A percentile compares a stretch with the other conserved stretches of the same genome.
These are phyloP conservation scores for Spongiforma sp. DNA, from an alignment of 1,284 basidiomycete species.

Conservation along the genomic window DNA sequence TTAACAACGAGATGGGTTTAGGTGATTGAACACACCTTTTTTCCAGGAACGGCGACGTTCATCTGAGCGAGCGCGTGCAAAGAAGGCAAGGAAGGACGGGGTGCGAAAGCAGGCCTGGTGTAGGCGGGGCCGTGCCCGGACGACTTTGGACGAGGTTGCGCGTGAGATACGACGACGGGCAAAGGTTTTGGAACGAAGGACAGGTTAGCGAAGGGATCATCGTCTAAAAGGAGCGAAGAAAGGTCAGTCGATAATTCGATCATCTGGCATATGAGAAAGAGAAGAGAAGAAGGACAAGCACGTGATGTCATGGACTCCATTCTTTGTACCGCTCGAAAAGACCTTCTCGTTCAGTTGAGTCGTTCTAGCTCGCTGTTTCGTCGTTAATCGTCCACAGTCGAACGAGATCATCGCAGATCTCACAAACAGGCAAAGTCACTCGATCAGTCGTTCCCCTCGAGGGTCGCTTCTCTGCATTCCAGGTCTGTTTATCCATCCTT, in stretches of 20 bases:
- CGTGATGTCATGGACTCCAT: constrained; percentile 3
- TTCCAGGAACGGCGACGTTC: constrained; percentile 51
- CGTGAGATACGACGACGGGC: constrained; percentile 15
- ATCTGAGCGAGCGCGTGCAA: constrained; percentile 61
- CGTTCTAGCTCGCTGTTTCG: no score
- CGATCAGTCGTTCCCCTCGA: constrained; percentile 31
- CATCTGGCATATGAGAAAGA: neutral
- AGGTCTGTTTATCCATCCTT: constrained; percentile 38
- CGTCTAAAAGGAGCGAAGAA: constrained; percentile 52
- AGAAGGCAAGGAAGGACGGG: constrained; percentile 71
- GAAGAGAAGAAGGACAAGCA: constrained; percentile 13
- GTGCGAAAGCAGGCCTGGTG: constrained; percentile 60
- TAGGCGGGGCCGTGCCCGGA: constrained; percentile 52
- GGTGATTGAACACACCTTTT: no score
- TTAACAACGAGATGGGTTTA: no score
- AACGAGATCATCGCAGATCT: constrained; percentile 42
- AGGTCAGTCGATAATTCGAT: no score
- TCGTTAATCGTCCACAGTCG: constrained; percentile 35
- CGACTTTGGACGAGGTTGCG: constrained; percentile 38
- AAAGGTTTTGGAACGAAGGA: constrained; percentile 22
- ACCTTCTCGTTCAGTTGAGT: constrained; percentile 37
- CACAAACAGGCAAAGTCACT: constrained; percentile 37
- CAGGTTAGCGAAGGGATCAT: constrained; percentile 73
- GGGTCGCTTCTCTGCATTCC: constrained; percentile 48
- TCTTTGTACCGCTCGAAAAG: constrained; percentile 20